phyloP scores from a whole-genome alignment of 2,329 filamentous ascomycete species.

The Emmonsiellopsis sp. region DNA sequence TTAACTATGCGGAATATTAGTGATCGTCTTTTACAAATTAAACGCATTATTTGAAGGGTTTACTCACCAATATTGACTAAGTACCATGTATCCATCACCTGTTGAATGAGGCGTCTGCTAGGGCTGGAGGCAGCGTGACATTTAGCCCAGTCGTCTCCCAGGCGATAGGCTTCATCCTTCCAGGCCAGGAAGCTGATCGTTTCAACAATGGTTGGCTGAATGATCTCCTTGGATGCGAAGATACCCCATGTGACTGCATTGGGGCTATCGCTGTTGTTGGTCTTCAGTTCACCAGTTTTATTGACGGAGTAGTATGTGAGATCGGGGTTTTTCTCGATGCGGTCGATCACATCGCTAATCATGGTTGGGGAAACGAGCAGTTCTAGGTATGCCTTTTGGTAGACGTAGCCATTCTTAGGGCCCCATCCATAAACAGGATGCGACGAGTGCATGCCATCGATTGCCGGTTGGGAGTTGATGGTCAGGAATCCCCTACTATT shows the following conservation, averaged over 20 bases:
- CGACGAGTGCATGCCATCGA: slow-evolving; percentile 81
- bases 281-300: slow-evolving; percentile 69
- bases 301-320: slow-evolving; percentile 93
- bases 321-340: slow-evolving; percentile 69
- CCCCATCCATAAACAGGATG: slow-evolving; percentile 90
- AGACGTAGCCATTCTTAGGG: slow-evolving; percentile 88
- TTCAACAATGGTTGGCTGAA: slow-evolving; percentile 99
- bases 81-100: slow-evolving; percentile 84
- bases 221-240: slow-evolving; percentile 96
- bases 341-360: slow-evolving; percentile 64
- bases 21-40: not conserved
- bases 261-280: slow-evolving; percentile 75
- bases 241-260: slow-evolving; percentile 99
- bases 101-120: slow-evolving; percentile 69
- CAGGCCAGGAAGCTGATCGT: slow-evolving; percentile 95
- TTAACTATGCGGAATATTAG: slow-evolving; percentile 56
- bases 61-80: slow-evolving; percentile 83
- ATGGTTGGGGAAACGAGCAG: slow-evolving; percentile 75
- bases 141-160: slow-evolving; percentile 88
- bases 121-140: slow-evolving; percentile 72
- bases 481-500: slow-evolving; percentile 84
- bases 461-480: slow-evolving; percentile 94
- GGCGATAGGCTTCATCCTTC: slow-evolving; percentile 94
- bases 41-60: not conserved
- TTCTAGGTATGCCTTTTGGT: slow-evolving; percentile 96